These are phyloP conservation scores for Xylaria digitata DNA, from an alignment of 2,329 filamentous ascomycete species.

Conservation along the genomic window DNA sequence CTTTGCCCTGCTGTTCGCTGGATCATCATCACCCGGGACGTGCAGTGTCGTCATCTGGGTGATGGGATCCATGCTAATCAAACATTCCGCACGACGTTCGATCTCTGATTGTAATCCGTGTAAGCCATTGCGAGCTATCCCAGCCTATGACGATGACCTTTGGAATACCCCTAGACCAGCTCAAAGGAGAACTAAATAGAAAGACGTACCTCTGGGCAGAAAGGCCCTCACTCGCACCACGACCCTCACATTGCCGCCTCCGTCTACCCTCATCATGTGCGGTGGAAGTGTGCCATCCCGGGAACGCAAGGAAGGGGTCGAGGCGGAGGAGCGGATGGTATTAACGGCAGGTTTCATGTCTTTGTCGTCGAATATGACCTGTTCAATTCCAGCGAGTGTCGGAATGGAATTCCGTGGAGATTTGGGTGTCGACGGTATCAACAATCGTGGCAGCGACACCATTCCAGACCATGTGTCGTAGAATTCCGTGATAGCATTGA, in stretches of 20 bases:
- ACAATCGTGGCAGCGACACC: constrained; percentile 55
- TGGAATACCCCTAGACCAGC: not conserved
- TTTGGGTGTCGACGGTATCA: constrained; percentile 52
- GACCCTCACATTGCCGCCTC: constrained; percentile 82
- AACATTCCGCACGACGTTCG: constrained; percentile 81
- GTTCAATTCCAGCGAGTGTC: constrained; percentile 37
- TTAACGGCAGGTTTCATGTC: constrained; percentile 35
- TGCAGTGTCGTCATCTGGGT: constrained; percentile 86
- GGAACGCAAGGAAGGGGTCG: constrained; percentile 80
- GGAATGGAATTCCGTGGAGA: constrained; percentile 50
- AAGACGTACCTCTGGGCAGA: constrained; percentile 75
- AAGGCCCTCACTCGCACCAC: constrained; percentile 85
- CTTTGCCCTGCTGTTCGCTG: constrained; percentile 68
- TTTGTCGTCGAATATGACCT: constrained; percentile 16
- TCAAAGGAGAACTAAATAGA: not conserved
- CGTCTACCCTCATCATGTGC: constrained; percentile 66
- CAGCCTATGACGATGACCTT: constrained; percentile 28
- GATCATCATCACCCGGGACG: constrained; percentile 70
- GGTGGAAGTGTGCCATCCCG: constrained; percentile 73
- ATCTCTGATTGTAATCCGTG: constrained; percentile 69
- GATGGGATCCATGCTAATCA: constrained; percentile 90
- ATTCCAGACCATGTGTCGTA: constrained; percentile 51
- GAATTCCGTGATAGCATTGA: constrained; percentile 41
- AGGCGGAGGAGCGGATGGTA: constrained; percentile 72
- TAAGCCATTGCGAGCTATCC: constrained; percentile 20